These are phyloP conservation scores for Bondarzewia mesenterica DNA, from an alignment of 1,284 basidiomycete species.

Conservation along the genomic window DNA sequence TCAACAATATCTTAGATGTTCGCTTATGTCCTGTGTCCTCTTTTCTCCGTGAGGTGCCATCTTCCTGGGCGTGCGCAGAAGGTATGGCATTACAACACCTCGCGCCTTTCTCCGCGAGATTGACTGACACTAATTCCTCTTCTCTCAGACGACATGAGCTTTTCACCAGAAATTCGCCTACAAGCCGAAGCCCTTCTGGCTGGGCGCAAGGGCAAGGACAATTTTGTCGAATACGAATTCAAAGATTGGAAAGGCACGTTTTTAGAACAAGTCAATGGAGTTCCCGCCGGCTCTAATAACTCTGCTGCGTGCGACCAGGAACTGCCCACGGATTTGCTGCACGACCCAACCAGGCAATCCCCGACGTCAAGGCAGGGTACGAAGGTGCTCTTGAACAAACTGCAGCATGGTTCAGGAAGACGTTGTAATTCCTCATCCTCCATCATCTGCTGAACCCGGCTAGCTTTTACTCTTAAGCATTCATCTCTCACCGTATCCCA, in stretches of 20 bases:
- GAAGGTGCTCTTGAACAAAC: slow-evolving; percentile 29
- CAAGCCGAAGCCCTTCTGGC: slow-evolving; percentile 37
- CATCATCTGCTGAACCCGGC: no score
- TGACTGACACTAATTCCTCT: not conserved
- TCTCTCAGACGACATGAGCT: slow-evolving; percentile 39
- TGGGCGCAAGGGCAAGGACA: slow-evolving; percentile 32
- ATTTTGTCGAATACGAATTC: slow-evolving; percentile 45
- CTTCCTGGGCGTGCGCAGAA: slow-evolving; percentile 50
- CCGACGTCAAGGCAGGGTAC: slow-evolving; percentile 32
- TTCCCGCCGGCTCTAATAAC: no score
- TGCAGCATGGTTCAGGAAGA: slow-evolving; percentile 29
- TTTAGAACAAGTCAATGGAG: no score
- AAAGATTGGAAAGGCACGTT: slow-evolving; percentile 43
- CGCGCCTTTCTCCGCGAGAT: no score
- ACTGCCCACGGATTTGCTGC: slow-evolving; percentile 41
- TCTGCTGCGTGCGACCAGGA: no score
- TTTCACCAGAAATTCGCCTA: slow-evolving; percentile 30
- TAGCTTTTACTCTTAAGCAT: no score
- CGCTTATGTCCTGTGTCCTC: not conserved
- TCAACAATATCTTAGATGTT: not conserved
- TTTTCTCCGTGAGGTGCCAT: slow-evolving; percentile 39
- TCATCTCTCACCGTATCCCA: no score
- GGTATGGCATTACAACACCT: no score
- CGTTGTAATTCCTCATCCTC: slow-evolving; percentile 13
- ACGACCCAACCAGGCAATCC: slow-evolving; percentile 32